Evolutionary conservation across 2,329 filamentous ascomycete genomes (phyloP).

Genomic region (Pseudomassariella vexata): DNA sequence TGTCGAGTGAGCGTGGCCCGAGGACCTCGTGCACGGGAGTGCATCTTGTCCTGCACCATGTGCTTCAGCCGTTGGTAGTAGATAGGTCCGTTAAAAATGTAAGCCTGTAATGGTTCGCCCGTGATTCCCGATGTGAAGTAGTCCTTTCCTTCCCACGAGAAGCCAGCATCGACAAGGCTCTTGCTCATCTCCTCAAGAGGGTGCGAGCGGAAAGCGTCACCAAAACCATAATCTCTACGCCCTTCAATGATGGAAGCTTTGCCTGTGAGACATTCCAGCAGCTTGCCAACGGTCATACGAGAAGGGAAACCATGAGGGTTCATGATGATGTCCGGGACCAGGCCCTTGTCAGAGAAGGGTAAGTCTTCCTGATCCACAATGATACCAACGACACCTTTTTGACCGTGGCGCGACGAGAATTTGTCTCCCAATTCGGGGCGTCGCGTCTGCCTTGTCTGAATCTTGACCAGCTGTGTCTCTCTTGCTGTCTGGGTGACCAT

Average conservation of each 20-base stretch:
- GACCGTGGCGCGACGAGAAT: slow-evolving; percentile 95
- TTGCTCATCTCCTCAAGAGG: slow-evolving; percentile 84
- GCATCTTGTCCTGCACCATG: slow-evolving; percentile 99
- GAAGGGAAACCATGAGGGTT: slow-evolving; percentile 99
- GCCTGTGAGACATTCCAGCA: slow-evolving; percentile 89
- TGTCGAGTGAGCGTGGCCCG: slow-evolving; percentile 89
- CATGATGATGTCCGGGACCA: slow-evolving; percentile 99
- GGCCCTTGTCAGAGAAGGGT: slow-evolving; percentile 86
- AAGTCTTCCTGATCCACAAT: slow-evolving; percentile 96
- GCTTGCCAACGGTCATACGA: slow-evolving; percentile 98
- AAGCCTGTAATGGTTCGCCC: slow-evolving; percentile 86
- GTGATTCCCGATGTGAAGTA: slow-evolving; percentile 94
- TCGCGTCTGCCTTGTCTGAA: slow-evolving; percentile 92
- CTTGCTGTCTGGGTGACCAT: slow-evolving; percentile 87
- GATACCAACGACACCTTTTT: slow-evolving; percentile 96
- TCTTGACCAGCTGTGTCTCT: slow-evolving; percentile 83
- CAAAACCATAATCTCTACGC: slow-evolving; percentile 77
- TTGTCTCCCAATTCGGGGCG: slow-evolving; percentile 95
- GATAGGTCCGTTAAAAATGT: slow-evolving; percentile 97
- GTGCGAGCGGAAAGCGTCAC: slow-evolving; percentile 75
- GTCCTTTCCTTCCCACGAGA: slow-evolving; percentile 96
- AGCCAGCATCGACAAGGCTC: slow-evolving; percentile 79
- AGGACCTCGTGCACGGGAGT: slow-evolving; percentile 85
- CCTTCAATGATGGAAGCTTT: slow-evolving; percentile 88
- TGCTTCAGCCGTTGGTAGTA: slow-evolving; percentile 99